A percentile compares a stretch with the other conserved stretches of the same genome.
These are phyloP conservation scores for Aureoboletus auriporus DNA, from an alignment of 768 basidiomycete genomes.

Conservation along the genomic window DNA sequence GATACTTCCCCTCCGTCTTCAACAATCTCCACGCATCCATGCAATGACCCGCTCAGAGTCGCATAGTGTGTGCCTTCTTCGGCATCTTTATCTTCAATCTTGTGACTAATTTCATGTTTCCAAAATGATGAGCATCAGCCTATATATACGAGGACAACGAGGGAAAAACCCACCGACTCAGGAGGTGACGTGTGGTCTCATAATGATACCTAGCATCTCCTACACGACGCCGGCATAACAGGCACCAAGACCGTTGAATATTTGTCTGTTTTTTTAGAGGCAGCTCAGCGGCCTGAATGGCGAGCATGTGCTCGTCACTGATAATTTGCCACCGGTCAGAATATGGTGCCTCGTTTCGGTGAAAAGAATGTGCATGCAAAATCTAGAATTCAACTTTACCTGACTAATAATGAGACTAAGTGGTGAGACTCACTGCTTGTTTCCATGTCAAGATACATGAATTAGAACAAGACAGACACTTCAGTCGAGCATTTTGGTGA, in stretches of 20 bases:
- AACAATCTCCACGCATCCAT: conserved; percentile 1
- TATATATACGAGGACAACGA: neutral
- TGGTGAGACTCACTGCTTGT: conserved; percentile 5
- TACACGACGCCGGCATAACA: conserved; percentile 8
- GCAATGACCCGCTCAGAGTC: neutral
- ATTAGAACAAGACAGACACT: conserved; percentile 1
- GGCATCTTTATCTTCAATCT: neutral
- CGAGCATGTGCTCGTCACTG: conserved; percentile 2
- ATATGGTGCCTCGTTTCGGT: too few relatives aligned
- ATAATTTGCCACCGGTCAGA: conserved; percentile 8
- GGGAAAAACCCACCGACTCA: neutral
- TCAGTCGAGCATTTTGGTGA: conserved; percentile 10
- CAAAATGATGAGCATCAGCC: too few relatives aligned
- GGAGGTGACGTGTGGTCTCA: neutral
- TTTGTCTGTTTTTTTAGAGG: neutral
- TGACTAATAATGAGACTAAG: neutral
- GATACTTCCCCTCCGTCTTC: neutral
- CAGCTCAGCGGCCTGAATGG: conserved; percentile 6
- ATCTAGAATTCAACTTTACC: too few relatives aligned
- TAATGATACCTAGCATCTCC: neutral
- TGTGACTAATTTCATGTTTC: conserved; percentile 1
- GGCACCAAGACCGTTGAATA: neutral
- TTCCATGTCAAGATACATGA: conserved; percentile 7
- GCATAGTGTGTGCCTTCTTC: conserved; percentile 3
- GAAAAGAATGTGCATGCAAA: too few relatives aligned